phyloP scores from a whole-genome alignment of 768 basidiomycete species.

The Mycena latifolia region DNA sequence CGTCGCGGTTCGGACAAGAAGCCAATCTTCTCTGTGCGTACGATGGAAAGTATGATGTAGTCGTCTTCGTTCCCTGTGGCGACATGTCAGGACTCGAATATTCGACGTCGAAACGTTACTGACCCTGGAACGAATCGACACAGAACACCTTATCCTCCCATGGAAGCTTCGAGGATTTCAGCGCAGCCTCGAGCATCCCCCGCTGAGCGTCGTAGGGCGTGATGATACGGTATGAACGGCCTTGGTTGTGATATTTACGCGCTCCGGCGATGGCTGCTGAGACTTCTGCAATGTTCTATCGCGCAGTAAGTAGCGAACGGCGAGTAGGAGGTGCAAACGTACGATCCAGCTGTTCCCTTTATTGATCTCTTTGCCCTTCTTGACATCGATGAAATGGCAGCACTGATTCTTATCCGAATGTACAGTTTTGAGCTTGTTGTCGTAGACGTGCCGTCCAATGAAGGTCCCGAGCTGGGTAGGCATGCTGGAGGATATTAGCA shows the following conservation, averaged over 20 bases:
- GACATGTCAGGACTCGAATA: slow-evolving; percentile 7
- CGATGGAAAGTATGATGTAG: slow-evolving; percentile 79
- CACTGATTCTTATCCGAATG: slow-evolving; percentile 56
- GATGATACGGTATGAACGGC: slow-evolving; percentile 67
- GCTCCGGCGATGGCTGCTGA: slow-evolving; percentile 54
- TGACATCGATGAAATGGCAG: slow-evolving; percentile 71
- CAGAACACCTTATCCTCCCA: slow-evolving; percentile 79
- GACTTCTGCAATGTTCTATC: slow-evolving; percentile 68
- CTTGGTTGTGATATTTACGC: slow-evolving; percentile 55
- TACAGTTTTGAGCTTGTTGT: slow-evolving; percentile 58
- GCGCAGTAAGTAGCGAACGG: background rate
- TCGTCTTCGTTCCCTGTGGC: slow-evolving; percentile 78
- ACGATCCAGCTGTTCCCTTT: slow-evolving; percentile 54
- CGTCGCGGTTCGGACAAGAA: slow-evolving; percentile 71
- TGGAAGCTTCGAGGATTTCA: slow-evolving; percentile 59
- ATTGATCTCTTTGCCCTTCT: slow-evolving; percentile 45
- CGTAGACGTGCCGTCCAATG: slow-evolving; percentile 68
- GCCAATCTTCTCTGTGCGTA: slow-evolving; percentile 71
- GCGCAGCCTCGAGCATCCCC: slow-evolving; percentile 58
- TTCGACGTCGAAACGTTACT: slow-evolving; percentile 7
- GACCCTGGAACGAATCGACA: slow-evolving; percentile 85
- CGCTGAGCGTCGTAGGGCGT: slow-evolving; percentile 85
- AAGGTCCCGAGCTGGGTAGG: slow-evolving; percentile 65
- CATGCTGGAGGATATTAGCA: slow-evolving; percentile 50
- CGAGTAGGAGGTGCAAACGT: slow-evolving; percentile 12